Evolutionary conservation across 2,329 filamentous ascomycete genomes (phyloP).

Genomic region (Neoscytalidium dimidiatum): DNA sequence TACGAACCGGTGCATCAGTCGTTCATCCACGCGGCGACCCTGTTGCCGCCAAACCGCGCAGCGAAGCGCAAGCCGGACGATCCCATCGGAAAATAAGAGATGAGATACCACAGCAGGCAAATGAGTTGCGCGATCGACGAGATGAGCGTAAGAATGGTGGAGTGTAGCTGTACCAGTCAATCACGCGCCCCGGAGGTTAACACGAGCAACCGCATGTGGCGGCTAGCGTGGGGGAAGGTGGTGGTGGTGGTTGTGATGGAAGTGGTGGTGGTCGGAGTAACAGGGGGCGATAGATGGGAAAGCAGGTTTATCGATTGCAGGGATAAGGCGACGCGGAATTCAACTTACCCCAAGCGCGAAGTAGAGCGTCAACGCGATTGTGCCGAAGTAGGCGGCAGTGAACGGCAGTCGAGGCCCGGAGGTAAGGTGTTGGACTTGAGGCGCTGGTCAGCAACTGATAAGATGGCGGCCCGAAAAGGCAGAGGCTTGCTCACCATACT

Average conservation of each 20-base stretch:
- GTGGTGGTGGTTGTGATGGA: slow-evolving; percentile 25
- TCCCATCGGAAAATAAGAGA: slow-evolving; percentile 98
- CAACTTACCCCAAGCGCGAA: slow-evolving; percentile 86
- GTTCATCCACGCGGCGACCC: slow-evolving; percentile 86
- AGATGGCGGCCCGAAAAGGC: slow-evolving; percentile 24
- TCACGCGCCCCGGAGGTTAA: slow-evolving; percentile 40
- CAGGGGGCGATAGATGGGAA: slow-evolving; percentile 15
- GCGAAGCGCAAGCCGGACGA: slow-evolving; percentile 83
- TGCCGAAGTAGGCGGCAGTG: slow-evolving; percentile 92
- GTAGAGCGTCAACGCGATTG: slow-evolving; percentile 85
- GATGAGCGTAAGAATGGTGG: slow-evolving; percentile 80
- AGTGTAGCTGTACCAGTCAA: slow-evolving; percentile 66
- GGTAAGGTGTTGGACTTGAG: slow-evolving; percentile 70
- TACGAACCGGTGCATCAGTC: slow-evolving; percentile 49
- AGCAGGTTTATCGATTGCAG: slow-evolving; percentile 22
- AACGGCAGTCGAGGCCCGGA: slow-evolving; percentile 87
- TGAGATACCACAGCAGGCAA: slow-evolving; percentile 85
- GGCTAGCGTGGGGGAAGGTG: slow-evolving; percentile 29
- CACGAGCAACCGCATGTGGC: slow-evolving; percentile 32
- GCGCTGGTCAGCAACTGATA: slow-evolving; percentile 16
- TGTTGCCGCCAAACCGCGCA: slow-evolving; percentile 79
- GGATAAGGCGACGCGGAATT: slow-evolving; percentile 1
- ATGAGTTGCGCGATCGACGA: slow-evolving; percentile 82
- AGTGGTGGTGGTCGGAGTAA: slow-evolving; percentile 26
- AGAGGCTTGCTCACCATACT: slow-evolving; percentile 58